Conservation (phyloP, 352 stramenopile genomes). For the Pythium insidiosum region DNA sequence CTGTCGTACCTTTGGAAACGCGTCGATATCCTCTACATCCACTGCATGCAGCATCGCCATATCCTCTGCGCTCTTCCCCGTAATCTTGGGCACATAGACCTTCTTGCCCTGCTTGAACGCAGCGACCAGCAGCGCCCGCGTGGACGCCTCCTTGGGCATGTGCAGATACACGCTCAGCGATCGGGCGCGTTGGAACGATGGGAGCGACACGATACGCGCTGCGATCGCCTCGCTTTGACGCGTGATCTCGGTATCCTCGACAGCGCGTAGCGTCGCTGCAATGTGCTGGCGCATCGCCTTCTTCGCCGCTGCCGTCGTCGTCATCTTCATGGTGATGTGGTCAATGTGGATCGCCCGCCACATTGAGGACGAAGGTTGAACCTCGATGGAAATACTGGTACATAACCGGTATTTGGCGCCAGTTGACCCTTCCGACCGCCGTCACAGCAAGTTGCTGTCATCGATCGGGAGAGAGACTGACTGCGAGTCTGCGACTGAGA, state of each 20-base stretch:
- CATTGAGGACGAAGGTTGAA: no score
- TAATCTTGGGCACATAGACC: constrained; percentile 88
- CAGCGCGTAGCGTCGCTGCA: constrained; percentile 24
- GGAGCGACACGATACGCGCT: constrained; percentile 31
- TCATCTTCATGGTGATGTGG: background rate
- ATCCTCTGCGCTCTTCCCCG: constrained; percentile 44
- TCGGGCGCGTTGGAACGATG: constrained; percentile 33
- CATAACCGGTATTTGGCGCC: no score
- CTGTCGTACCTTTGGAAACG: constrained; percentile 64
- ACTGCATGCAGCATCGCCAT: constrained; percentile 67
- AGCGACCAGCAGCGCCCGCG: constrained; percentile 30
- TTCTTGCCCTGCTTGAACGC: constrained; percentile 60
- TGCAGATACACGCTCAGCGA: constrained; percentile 77
- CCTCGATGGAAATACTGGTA: no score
- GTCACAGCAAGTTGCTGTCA: no score
- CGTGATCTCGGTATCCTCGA: constrained; percentile 34
- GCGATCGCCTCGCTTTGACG: constrained; percentile 43
- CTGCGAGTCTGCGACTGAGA: no score
- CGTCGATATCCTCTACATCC: constrained; percentile 56
- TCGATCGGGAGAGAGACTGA: no score
- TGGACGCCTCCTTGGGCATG: constrained; percentile 78
- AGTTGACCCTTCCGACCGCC: no score
- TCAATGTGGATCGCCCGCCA: no score
- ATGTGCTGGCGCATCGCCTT: constrained; percentile 55
- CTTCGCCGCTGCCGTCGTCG: constrained; percentile 26